phyloP scores from a whole-genome alignment of 305 asterid species.

The Rubia tinctorum region DNA sequence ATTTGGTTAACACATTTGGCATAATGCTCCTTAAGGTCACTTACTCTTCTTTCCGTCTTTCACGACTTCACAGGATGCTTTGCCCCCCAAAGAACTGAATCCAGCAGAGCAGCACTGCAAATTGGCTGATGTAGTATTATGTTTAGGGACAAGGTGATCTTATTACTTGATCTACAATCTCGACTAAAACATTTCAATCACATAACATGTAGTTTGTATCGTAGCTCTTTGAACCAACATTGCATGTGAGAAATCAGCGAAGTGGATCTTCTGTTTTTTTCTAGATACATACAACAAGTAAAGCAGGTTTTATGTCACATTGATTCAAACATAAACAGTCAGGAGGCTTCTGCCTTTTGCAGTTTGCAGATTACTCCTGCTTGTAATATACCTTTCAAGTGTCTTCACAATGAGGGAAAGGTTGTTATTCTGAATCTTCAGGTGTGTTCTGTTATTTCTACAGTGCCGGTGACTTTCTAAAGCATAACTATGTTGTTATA shows the following conservation, averaged over 20 bases:
- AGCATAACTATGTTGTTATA: not conserved
- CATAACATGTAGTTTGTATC: not conserved
- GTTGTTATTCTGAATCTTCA: conserved; percentile 93
- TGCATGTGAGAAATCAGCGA: not conserved
- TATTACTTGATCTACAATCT: not conserved
- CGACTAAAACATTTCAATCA: not conserved
- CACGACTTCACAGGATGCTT: conserved; percentile 63
- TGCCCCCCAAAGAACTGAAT: conserved; percentile 86
- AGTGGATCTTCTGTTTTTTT: not conserved
- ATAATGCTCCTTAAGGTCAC: not conserved
- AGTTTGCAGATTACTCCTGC: conserved; percentile 99
- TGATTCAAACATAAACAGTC: conserved; percentile 16
- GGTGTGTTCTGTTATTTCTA: conserved; percentile 33
- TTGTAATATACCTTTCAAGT: conserved; percentile 87
- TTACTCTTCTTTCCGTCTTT: not conserved
- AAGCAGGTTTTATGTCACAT: not conserved
- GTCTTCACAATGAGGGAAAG: conserved; percentile 78
- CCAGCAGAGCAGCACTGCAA: conserved; percentile 92
- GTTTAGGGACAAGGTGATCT: conserved; percentile 87
- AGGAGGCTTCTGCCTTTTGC: conserved; percentile 28
- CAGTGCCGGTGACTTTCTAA: not conserved
- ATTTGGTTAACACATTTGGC: not conserved
- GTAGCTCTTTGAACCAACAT: not conserved
- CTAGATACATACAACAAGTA: not conserved
- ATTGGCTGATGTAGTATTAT: conserved; percentile 87